Evolutionary conservation across 1,139 yeast genomes (phyloP), one percentile per base, ranked within the genome.

Genomic region (Hyphopichia khmerensis): DNA sequence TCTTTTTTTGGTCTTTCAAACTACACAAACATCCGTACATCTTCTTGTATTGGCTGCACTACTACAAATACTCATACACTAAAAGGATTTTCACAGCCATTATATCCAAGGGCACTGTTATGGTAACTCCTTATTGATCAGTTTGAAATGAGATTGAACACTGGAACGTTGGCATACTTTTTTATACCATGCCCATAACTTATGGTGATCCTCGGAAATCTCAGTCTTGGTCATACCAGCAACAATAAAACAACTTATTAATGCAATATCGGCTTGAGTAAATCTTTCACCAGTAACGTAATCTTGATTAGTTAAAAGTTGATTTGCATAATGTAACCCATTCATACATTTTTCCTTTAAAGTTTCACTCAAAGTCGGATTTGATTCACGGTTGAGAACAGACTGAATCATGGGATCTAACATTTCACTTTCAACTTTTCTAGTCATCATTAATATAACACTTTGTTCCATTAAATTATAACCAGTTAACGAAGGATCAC

Each of bases 211-310:
- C n/a, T 16, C 27, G 27, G 46, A 46, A 24, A 40, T 13, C 33
- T 41, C 36, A 7, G 33, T n/a, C 11, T 39, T 17, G 19, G 33
- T 35, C 23, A 42, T 18, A 23, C n/a, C 34, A 29, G 21, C 31
- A 30, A 44, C 37, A 13, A 44, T 31, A 2, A 42, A 7, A 3
- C 39, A 43, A 24, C 40, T 43, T 30, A 44, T 37, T 13, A 21
- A 35, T 10, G 47, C 43, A 26, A 37, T 14, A 33, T 44, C 47
- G 5, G 47, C 47, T 43, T 39, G 42, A 7, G 45, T 33, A 32
- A 44, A 42, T 8, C 13, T 18, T 23, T 44, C 45, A 27, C 47
- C 45, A 10, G 43, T 43, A 21, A 43, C 30, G 17, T 39, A 43
- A 8, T 44, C 41, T 33, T 38, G 35, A 2, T 21, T 34, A 14